Evolutionary conservation across 116 monocot genomes (phyloP), one percentile per base, ranked within the genome.

Genomic region (Iris pallida): DNA sequence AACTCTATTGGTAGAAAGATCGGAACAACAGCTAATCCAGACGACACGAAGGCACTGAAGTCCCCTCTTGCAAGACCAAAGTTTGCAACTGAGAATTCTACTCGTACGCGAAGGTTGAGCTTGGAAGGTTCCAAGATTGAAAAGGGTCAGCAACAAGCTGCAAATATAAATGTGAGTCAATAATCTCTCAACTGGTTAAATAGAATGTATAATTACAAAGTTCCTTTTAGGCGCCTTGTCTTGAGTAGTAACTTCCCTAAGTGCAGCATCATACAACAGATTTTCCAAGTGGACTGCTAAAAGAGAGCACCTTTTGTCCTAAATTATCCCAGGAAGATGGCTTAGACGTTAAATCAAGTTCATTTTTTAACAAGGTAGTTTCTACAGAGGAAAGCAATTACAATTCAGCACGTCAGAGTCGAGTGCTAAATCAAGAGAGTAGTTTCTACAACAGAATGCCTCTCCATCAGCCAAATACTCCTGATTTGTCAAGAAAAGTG

Each of bases 1-100:
- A 73, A 77, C 61, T 41, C 45, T 20, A 43, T 11, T 30, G 19
- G 41, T 53, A 6, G 41, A 45, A 80, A 68, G 53, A 45, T 57
- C 13, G 60, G 7, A 6, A 59, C 42, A 63, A 9, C 53, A 55
- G 45, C 40, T 30, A 53, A 66, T 16, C 8, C 45, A 53, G 57
- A 73, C 66, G 66, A 68, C 8, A 69, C 62, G 48, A 59, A 57
- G 17, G 45, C 53, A 0, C 7, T 53, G 20, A 83, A 83, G 16
- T 78, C 80, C 11, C 83, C 90, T 70, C 20, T 75, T 60, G 42
- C 65, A 15, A 64, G 16, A 45, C 60, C 65, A 53, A 73, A 73
- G 20, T 42, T 79, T 16, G 51, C 18, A 44, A 43, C 45, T 53
- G 73, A 81, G 17, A 13, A 65, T 54, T 13, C 56, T 18, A 51